A percentile compares a stretch with the other conserved stretches of the same genome.
These are phyloP conservation scores for Bipolaris bicolor DNA, from an alignment of 2,329 filamentous ascomycete species.

Conservation along the genomic window DNA sequence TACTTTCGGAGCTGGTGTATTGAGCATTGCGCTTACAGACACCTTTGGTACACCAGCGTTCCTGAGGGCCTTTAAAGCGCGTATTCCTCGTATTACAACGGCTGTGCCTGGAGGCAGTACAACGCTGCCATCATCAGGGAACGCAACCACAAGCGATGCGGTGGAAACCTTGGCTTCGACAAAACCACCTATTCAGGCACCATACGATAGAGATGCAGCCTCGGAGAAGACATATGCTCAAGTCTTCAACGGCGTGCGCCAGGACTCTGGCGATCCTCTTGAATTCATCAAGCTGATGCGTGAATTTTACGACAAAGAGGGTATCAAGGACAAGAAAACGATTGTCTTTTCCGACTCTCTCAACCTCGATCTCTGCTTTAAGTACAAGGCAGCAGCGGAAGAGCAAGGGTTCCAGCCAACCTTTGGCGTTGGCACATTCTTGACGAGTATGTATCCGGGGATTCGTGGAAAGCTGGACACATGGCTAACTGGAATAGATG, in stretches of 20 bases:
- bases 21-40: conserved; percentile 90
- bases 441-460: conserved; percentile 68
- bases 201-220: conserved; percentile 50
- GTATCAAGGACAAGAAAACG: conserved; percentile 79
- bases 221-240: conserved; percentile 72
- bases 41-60: conserved; percentile 95
- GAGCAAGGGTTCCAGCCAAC: conserved; percentile 80
- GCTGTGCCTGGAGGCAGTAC: conserved; percentile 50
- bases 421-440: conserved; percentile 93
- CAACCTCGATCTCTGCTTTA: conserved; percentile 85
- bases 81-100: conserved; percentile 58
- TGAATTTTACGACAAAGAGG: conserved; percentile 77
- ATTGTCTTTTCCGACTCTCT: conserved; percentile 97
- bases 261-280: conserved; percentile 87
- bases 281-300: conserved; percentile 80
- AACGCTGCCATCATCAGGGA: conserved; percentile 50
- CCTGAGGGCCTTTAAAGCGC: conserved; percentile 79
- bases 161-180: conserved; percentile 49
- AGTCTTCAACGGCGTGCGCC: conserved; percentile 81
- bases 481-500: conserved; percentile 60
- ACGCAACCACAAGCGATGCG: conserved; percentile 49
- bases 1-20: conserved; percentile 83
- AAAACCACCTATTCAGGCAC: conserved; percentile 54
- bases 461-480: too few species aligned
- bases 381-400: conserved; percentile 87